Conservation (phyloP, 257 asterid species). For the Rauvolfia tetraphylla region DNA sequence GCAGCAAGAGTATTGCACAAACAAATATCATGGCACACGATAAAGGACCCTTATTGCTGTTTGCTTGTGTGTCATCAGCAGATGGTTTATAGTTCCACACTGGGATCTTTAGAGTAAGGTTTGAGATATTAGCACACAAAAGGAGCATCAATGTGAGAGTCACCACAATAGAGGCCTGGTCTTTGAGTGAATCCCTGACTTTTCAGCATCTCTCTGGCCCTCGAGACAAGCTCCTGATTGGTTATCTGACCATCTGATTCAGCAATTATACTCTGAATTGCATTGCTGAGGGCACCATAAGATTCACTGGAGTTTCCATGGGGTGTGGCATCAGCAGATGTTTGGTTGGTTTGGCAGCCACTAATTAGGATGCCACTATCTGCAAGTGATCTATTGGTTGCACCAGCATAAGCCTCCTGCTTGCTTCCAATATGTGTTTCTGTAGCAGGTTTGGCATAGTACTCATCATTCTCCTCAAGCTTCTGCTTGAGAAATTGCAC, state of each 20-base stretch:
- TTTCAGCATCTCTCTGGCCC: conserved; percentile 68
- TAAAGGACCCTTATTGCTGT: background rate
- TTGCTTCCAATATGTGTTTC: conserved; percentile 61
- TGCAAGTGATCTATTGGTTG: conserved; percentile 46
- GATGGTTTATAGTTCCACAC: background rate
- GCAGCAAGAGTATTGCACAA: background rate
- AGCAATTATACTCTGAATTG: conserved; percentile 69
- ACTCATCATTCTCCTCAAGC: conserved; percentile 68
- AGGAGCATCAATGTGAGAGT: conserved; percentile 68
- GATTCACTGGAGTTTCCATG: conserved; percentile 55
- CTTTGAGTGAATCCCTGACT: conserved; percentile 85
- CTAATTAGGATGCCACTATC: conserved; percentile 77
- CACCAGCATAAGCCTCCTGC: conserved; percentile 73
- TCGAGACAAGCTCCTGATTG: conserved; percentile 64
- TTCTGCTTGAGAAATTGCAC: conserved; percentile 75
- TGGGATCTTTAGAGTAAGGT: background rate
- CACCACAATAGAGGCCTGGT: conserved; percentile 88
- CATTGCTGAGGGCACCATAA: conserved; percentile 91
- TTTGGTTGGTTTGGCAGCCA: conserved; percentile 85
- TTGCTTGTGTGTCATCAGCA: background rate
- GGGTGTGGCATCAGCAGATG: conserved; percentile 88
- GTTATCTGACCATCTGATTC: conserved; percentile 61
- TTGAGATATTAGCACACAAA: conserved; percentile 49
- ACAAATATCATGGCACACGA: background rate
- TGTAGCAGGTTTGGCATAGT: conserved; percentile 68